phyloP scores from a whole-genome alignment of 768 basidiomycete species.

The Russula ochroleuca region DNA sequence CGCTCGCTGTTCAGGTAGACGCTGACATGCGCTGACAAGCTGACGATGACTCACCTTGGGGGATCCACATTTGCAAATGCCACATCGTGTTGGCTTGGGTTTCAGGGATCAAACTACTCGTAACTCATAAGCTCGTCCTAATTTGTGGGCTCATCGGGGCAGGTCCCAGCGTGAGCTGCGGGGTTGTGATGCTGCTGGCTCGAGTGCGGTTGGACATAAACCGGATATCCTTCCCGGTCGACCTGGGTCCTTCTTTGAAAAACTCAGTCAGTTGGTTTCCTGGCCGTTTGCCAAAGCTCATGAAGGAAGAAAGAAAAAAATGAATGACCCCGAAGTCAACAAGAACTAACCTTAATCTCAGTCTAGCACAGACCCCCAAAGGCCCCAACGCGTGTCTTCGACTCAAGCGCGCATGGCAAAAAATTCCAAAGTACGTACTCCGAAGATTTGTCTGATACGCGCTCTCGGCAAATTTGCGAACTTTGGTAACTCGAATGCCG shows the following conservation, averaged over 20 bases:
- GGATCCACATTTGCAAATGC: constrained; percentile 61
- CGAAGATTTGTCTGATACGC: constrained; percentile 23
- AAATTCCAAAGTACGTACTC: constrained; percentile 8
- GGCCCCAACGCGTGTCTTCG: too few species aligned
- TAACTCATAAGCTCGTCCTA: constrained; percentile 50
- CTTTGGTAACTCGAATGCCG: background rate
- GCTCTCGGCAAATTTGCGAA: constrained; percentile 16
- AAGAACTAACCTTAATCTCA: constrained; percentile 10
- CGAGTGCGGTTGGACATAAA: constrained; percentile 5
- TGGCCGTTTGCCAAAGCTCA: constrained; percentile 11
- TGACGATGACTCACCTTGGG: constrained; percentile 46
- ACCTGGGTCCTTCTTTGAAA: constrained; percentile 10
- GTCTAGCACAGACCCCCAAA: background rate
- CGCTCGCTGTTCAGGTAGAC: constrained; percentile 72
- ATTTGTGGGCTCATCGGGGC: constrained; percentile 47
- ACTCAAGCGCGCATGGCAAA: background rate
- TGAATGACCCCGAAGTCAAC: too few species aligned
- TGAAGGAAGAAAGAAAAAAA: background rate
- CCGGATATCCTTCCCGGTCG: constrained; percentile 4
- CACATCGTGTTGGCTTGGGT: constrained; percentile 49
- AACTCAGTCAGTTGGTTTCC: background rate
- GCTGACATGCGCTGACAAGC: constrained; percentile 51
- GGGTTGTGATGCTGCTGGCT: too few species aligned
- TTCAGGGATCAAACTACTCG: constrained; percentile 49
- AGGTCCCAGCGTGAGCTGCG: too few species aligned